Conservation (phyloP, 176 grass and related monocot species). For the Carex cristatella region DNA sequence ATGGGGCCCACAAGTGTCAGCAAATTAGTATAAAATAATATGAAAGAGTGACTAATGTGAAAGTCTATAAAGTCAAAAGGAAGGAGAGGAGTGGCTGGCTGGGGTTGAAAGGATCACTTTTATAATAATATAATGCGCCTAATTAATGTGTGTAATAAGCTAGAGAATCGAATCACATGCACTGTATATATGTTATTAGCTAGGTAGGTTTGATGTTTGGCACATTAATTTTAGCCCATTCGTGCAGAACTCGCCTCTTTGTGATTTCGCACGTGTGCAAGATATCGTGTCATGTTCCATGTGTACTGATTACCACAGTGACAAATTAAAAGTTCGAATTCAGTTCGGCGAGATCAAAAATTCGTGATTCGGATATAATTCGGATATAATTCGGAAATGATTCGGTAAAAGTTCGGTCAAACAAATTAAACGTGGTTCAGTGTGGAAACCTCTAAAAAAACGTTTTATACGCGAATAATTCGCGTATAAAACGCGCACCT, state of each 20-base stretch:
- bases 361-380: too few relatives aligned
- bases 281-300: not conserved
- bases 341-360: too few relatives aligned
- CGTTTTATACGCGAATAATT: too few relatives aligned
- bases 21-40: not conserved
- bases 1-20: constrained; percentile 3
- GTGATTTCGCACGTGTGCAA: not conserved
- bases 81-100: not conserved
- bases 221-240: constrained; percentile 14
- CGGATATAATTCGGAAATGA: too few relatives aligned
- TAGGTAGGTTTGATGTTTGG: not conserved
- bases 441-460: too few relatives aligned
- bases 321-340: too few relatives aligned
- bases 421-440: too few relatives aligned
- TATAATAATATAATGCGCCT: too few relatives aligned
- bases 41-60: constrained; percentile 9
- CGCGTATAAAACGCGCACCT: too few relatives aligned
- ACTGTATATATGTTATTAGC: not conserved
- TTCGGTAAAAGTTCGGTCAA: too few relatives aligned
- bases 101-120: not conserved
- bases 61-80: constrained; percentile 17
- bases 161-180: constrained; percentile 20
- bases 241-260: not conserved
- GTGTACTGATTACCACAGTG: not conserved
- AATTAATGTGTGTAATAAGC: not conserved